Percentiles rank a stretch among this genome's conserved stretches.
phyloP scores from a whole-genome alignment of 2,329 filamentous ascomycete genomes.

The Microthyrium microscopicum region DNA sequence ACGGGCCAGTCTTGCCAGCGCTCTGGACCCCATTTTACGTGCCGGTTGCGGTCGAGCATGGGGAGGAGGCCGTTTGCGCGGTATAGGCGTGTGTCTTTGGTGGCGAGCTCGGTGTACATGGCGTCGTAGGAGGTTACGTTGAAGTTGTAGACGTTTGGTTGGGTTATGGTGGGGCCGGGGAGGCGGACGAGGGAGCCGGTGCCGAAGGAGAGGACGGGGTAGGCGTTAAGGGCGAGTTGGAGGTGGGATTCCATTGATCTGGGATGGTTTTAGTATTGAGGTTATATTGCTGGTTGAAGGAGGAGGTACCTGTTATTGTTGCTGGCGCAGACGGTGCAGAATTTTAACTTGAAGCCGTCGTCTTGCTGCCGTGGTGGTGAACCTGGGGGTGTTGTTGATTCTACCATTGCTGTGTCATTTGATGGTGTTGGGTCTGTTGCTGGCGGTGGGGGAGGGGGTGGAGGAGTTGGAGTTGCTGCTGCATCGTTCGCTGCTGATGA shows the following conservation, averaged over 20 bases:
- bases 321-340: conserved; percentile 97
- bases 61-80: conserved; percentile 82
- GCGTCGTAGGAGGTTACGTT: conserved; percentile 90
- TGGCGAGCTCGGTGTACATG: conserved; percentile 81
- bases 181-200: conserved; percentile 89
- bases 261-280: conserved; percentile 11
- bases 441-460: conserved; percentile 20
- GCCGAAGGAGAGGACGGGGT: conserved; percentile 95
- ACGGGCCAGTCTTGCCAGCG: conserved; percentile 96
- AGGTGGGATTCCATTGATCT: conserved; percentile 99
- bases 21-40: conserved; percentile 89
- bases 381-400: conserved; percentile 4
- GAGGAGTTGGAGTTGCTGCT: conserved; percentile 33
- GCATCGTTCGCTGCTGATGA: background rate
- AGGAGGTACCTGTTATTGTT: conserved; percentile 73
- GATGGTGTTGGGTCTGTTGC: conserved; percentile 14
- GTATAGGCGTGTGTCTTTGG: conserved; percentile 78
- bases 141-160: conserved; percentile 96
- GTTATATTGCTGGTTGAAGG: too few species aligned
- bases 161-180: conserved; percentile 75
- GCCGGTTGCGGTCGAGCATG: conserved; percentile 85
- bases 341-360: conserved; percentile 71
- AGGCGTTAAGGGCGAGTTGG: conserved; percentile 63
- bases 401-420: conserved; percentile 21
- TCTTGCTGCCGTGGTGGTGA: conserved; percentile 16